Percentiles rank a stretch among this genome's conserved stretches.
Evolutionary conservation across 2,329 filamentous ascomycete species (phyloP).

Genomic region (Botrytis paeoniae): DNA sequence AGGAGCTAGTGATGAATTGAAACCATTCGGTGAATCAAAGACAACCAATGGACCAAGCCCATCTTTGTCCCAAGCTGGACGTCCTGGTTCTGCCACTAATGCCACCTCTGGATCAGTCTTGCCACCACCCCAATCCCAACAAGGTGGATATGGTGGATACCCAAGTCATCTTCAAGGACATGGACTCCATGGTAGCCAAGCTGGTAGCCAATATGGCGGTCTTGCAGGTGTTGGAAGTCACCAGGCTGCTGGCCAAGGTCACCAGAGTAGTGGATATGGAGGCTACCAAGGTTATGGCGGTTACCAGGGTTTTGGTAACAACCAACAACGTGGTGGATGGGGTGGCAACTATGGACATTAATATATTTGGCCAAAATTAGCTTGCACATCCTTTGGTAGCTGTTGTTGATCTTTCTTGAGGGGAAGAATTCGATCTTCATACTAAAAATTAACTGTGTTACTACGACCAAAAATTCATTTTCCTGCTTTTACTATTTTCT

Average conservation of each 20-base stretch:
- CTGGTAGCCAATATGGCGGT: slow-evolving; percentile 38
- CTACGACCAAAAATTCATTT: slow-evolving; percentile 17
- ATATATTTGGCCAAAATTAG: slow-evolving; percentile 11
- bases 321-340: slow-evolving; percentile 47
- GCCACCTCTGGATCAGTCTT: slow-evolving; percentile 36
- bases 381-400: slow-evolving; percentile 16
- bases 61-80: slow-evolving; percentile 38
- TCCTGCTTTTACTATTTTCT: slow-evolving; percentile 16
- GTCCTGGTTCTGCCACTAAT: slow-evolving; percentile 41
- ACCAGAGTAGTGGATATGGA: slow-evolving; percentile 43
- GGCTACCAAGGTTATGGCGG: slow-evolving; percentile 46
- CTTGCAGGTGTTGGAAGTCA: slow-evolving; percentile 50
- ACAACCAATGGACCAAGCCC: slow-evolving; percentile 38
- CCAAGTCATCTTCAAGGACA: slow-evolving; percentile 39
- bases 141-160: slow-evolving; percentile 38
- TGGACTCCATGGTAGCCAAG: slow-evolving; percentile 38
- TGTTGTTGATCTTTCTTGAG: neutral
- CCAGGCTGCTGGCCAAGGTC: slow-evolving; percentile 43
- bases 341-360: slow-evolving; percentile 44
- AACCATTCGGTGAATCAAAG: slow-evolving; percentile 40
- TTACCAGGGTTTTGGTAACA: slow-evolving; percentile 39
- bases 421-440: slow-evolving; percentile 6
- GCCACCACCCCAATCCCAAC: slow-evolving; percentile 38
- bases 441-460: slow-evolving; percentile 16
- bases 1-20: slow-evolving; percentile 38